Percentiles rank a stretch among this genome's conserved stretches.
Conservation (phyloP, 345 rosid species). For the Trapa incisa region DNA sequence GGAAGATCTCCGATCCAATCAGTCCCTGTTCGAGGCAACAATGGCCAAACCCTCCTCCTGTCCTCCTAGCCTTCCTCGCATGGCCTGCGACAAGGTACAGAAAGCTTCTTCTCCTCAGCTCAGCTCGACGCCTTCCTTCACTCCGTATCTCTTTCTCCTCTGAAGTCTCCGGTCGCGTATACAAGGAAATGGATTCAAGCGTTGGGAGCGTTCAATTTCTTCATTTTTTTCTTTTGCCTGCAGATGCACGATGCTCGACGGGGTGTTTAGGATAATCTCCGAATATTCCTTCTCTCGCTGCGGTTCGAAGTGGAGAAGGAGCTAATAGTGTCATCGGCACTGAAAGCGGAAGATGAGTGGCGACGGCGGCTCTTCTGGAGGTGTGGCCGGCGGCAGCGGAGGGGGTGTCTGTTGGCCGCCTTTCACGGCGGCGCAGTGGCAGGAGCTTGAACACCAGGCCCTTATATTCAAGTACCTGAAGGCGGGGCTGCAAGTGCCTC, state of each 20-base stretch:
- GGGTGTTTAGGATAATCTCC: neutral
- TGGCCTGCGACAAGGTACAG: conserved; percentile 4
- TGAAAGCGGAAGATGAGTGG: conserved; percentile 15
- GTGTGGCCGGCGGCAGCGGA: neutral
- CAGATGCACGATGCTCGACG: neutral
- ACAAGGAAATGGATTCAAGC: neutral
- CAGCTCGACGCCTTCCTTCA: neutral
- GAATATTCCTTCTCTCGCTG: neutral
- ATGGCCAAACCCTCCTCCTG: conserved; percentile 7
- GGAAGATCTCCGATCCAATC: neutral
- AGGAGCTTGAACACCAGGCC: conserved; percentile 87
- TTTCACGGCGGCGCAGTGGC: conserved; percentile 59
- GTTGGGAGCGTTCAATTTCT: neutral
- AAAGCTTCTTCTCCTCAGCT: neutral
- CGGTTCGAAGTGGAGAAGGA: neutral
- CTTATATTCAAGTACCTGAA: conserved; percentile 65
- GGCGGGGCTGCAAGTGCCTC: conserved; percentile 62
- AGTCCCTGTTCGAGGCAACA: neutral
- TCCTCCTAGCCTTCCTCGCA: neutral
- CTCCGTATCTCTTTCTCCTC: neutral
- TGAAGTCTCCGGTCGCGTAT: neutral
- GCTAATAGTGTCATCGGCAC: neutral
- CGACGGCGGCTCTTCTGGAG: conserved; percentile 7
- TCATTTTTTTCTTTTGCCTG: neutral
- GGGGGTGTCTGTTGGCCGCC: conserved; percentile 12